Evolutionary conservation across 345 rosid genomes (phyloP).

Genomic region (Lepidium sativum): DNA sequence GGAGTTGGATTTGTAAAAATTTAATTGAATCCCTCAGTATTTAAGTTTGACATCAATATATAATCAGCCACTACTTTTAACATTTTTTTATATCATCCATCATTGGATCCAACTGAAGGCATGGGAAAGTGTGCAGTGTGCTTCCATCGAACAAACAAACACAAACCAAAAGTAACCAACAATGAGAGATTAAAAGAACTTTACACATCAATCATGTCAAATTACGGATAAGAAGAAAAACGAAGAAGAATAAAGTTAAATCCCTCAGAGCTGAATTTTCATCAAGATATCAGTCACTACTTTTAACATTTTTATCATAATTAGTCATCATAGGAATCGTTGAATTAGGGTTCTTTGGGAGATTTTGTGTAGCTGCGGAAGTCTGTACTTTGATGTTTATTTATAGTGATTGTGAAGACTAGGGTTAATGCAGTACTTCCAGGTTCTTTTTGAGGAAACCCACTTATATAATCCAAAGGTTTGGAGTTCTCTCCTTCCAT

Average conservation of each 20-base stretch:
- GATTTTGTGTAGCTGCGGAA: background rate
- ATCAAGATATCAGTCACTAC: conserved; percentile 10
- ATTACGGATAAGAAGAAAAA: background rate
- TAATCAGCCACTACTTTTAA: conserved; percentile 11
- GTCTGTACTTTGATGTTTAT: background rate
- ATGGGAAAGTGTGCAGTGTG: background rate
- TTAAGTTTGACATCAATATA: background rate
- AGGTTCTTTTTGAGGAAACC: too few relatives aligned
- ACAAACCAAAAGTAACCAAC: background rate
- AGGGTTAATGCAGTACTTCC: background rate
- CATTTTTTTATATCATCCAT: background rate
- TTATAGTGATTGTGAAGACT: conserved; percentile 1
- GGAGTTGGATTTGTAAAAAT: background rate
- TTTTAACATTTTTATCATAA: background rate
- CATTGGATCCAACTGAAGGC: background rate
- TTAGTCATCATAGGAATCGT: conserved; percentile 8
- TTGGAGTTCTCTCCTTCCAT: too few relatives aligned
- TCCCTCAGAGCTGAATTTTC: conserved; percentile 2
- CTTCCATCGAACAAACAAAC: background rate
- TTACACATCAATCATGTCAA: background rate
- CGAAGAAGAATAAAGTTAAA: background rate
- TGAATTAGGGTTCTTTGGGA: background rate
- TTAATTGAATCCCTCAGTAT: background rate
- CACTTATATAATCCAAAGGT: too few relatives aligned
- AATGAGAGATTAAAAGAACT: background rate